These are phyloP conservation scores for Salix suchowensis DNA, from an alignment of 345 rosid genomes.

Conservation along the genomic window DNA sequence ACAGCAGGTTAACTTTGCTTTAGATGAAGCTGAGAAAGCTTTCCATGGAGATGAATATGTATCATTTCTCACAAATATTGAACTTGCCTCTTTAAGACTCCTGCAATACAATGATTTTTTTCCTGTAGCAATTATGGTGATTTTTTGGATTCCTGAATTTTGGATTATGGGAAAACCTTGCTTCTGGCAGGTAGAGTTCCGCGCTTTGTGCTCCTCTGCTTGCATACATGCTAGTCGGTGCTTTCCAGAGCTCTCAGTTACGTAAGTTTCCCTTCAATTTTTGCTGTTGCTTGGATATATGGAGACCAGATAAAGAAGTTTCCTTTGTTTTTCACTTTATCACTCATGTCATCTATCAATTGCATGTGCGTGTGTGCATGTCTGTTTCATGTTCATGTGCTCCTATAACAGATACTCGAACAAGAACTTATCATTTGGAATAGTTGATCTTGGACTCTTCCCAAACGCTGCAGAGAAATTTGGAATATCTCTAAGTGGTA, in stretches of 20 bases:
- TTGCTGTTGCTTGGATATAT: neutral
- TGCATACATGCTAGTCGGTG: conserved; percentile 66
- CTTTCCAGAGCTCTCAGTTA: conserved; percentile 72
- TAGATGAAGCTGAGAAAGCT: neutral
- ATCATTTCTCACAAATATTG: neutral
- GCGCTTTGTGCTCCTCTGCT: conserved; percentile 47
- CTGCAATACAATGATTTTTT: neutral
- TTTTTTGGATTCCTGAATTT: too few species aligned
- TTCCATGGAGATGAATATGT: neutral
- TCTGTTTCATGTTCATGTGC: neutral
- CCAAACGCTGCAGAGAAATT: conserved; percentile 81
- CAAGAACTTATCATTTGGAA: conserved; percentile 76
- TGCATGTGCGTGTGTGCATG: neutral
- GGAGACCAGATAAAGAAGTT: neutral
- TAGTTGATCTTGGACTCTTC: conserved; percentile 85
- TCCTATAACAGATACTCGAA: conserved; percentile 60
- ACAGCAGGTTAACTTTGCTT: neutral
- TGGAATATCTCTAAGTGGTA: conserved; percentile 83
- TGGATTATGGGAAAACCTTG: conserved; percentile 2
- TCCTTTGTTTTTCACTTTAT: neutral
- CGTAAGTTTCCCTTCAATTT: conserved; percentile 32
- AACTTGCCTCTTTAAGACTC: neutral
- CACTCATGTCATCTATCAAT: neutral
- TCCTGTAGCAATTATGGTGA: too few species aligned
- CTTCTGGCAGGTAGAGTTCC: conserved; percentile 66